Evolutionary conservation across 305 asterid genomes (phyloP).

Genomic region (Fraxinus latifolia): DNA sequence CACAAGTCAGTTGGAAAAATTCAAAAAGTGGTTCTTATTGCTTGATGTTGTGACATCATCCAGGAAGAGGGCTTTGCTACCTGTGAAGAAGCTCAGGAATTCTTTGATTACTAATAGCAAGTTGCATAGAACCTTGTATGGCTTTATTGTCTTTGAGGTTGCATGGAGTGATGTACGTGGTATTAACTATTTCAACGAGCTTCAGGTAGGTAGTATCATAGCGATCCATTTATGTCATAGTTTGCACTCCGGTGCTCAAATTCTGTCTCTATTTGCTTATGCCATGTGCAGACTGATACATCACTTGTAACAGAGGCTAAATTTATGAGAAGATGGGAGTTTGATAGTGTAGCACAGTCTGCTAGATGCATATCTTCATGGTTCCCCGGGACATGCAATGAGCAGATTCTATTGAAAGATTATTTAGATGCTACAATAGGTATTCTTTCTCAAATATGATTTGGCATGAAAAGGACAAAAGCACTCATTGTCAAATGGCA

Average conservation of each 20-base stretch:
- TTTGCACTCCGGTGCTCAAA: slow-evolving; percentile 18
- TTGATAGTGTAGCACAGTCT: slow-evolving; percentile 83
- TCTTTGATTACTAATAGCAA: slow-evolving; percentile 73
- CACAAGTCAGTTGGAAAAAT: slow-evolving; percentile 36
- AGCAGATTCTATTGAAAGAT: slow-evolving; percentile 56
- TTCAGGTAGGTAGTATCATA: slow-evolving; percentile 60
- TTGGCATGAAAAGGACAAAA: neutral
- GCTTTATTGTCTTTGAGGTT: slow-evolving; percentile 93
- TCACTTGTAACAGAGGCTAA: slow-evolving; percentile 88
- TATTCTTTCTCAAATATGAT: slow-evolving; percentile 21
- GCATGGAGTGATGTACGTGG: slow-evolving; percentile 87
- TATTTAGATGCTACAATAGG: slow-evolving; percentile 66
- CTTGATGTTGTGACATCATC: slow-evolving; percentile 70
- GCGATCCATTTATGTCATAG: neutral
- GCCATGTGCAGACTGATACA: slow-evolving; percentile 65
- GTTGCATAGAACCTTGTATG: slow-evolving; percentile 82
- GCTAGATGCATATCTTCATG: slow-evolving; percentile 58
- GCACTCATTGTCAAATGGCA: neutral
- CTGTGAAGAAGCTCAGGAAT: slow-evolving; percentile 78
- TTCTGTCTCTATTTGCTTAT: slow-evolving; percentile 12
- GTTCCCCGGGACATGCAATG: slow-evolving; percentile 75
- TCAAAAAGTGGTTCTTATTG: slow-evolving; percentile 70
- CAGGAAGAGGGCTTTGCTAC: slow-evolving; percentile 78
- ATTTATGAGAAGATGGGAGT: slow-evolving; percentile 95
- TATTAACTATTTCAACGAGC: slow-evolving; percentile 84